These are phyloP conservation scores for Kurtzmaniella quercitrusa DNA, from an alignment of 1,139 yeast genomes.

Conservation along the genomic window DNA sequence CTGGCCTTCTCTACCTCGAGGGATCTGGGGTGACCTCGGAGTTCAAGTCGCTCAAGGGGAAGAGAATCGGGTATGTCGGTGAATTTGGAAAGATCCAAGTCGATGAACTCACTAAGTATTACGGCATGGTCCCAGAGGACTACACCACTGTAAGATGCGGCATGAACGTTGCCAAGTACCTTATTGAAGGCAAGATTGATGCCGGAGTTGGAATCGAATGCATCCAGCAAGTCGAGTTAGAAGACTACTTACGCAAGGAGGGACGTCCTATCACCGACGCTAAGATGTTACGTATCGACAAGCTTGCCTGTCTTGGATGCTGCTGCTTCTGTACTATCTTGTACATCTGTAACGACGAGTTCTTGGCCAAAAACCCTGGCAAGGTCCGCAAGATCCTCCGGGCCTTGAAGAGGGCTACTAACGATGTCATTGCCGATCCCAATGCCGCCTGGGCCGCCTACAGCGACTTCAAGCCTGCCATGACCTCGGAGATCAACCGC, in stretches of 20 bases:
- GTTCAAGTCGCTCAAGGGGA: conserved; percentile 49
- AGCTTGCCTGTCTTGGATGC: conserved; percentile 55
- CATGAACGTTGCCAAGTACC: conserved; percentile 55
- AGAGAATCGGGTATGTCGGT: conserved; percentile 54
- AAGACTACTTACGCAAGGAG: conserved; percentile 41
- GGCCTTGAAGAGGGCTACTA: conserved; percentile 50
- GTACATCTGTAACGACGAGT: conserved; percentile 51
- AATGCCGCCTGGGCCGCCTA: conserved; percentile 44
- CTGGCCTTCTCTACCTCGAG: conserved; percentile 50
- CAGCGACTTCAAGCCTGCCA: conserved; percentile 44
- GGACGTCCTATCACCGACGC: conserved; percentile 47
- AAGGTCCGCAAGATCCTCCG: conserved; percentile 41
- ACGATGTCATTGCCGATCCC: conserved; percentile 41
- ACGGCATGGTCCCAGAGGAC: conserved; percentile 52
- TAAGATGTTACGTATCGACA: conserved; percentile 53
- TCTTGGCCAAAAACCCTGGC: conserved; percentile 46
- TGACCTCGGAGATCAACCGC: conserved; percentile 36
- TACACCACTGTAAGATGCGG: conserved; percentile 61
- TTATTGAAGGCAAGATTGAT: conserved; percentile 51
- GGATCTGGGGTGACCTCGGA: conserved; percentile 50
- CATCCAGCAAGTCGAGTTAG: conserved; percentile 56
- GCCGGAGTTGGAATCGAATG: conserved; percentile 60
- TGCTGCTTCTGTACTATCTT: conserved; percentile 58
- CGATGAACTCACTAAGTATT: conserved; percentile 52
- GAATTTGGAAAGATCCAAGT: conserved; percentile 58